Conservation (phyloP, 2,329 filamentous ascomycete species). For the Aureobasidium sp. region DNA sequence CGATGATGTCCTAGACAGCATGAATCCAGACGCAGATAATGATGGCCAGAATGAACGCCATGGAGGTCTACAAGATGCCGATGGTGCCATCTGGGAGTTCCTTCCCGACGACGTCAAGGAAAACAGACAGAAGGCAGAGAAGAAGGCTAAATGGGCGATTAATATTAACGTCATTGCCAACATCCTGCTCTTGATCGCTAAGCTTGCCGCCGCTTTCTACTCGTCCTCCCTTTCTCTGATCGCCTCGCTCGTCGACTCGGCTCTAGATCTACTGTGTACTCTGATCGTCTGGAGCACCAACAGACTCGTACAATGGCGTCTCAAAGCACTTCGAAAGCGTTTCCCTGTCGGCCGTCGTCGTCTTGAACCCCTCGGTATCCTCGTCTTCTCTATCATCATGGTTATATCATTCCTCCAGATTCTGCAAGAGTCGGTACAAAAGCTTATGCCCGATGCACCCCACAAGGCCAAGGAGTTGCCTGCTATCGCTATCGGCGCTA, state of each 20-base stretch:
- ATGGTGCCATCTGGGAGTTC: constrained; percentile 47
- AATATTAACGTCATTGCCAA: constrained; percentile 57
- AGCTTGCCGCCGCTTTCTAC: constrained; percentile 47
- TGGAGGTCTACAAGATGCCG: constrained; percentile 43
- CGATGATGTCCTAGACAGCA: constrained; percentile 54
- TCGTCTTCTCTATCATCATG: constrained; percentile 59
- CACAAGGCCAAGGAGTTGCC: constrained; percentile 46
- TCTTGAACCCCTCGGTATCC: constrained; percentile 54
- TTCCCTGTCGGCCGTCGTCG: constrained; percentile 53
- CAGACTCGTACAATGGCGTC: constrained; percentile 50
- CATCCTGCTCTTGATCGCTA: constrained; percentile 49
- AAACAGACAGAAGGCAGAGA: constrained; percentile 39
- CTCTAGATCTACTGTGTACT: constrained; percentile 54
- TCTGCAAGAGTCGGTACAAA: constrained; percentile 52
- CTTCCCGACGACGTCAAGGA: constrained; percentile 49
- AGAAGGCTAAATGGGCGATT: constrained; percentile 50
- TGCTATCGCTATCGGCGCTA: constrained; percentile 48
- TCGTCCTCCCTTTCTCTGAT: constrained; percentile 55
- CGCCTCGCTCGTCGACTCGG: constrained; percentile 55
- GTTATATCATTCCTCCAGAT: constrained; percentile 57
- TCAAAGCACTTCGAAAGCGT: constrained; percentile 42
- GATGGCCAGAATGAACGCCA: constrained; percentile 49
- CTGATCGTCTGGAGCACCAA: constrained; percentile 56
- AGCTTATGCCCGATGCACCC: constrained; percentile 43
- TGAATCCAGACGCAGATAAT: constrained; percentile 51